phyloP scores from a whole-genome alignment of 2,329 filamentous ascomycete genomes.

The Aspergillus fischeri region DNA sequence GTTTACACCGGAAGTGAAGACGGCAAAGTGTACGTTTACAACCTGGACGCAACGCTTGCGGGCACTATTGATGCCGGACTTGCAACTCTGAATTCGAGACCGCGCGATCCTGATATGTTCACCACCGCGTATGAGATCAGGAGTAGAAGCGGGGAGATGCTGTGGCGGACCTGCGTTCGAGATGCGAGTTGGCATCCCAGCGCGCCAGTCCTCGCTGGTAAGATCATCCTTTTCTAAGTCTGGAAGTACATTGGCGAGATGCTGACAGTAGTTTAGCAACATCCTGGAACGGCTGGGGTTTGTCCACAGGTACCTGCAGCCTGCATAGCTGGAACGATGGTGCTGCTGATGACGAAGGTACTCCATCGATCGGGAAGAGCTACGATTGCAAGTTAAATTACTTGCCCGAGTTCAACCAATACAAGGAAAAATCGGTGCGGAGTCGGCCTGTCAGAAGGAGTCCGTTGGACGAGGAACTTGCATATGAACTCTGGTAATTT shows the following conservation, averaged over 20 bases:
- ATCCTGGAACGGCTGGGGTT: constrained; percentile 74
- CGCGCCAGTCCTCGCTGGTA: constrained; percentile 71
- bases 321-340: constrained; percentile 74
- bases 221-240: constrained; percentile 21
- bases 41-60: constrained; percentile 82
- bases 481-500: constrained; percentile 7
- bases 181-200: constrained; percentile 90
- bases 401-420: constrained; percentile 42
- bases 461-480: constrained; percentile 4
- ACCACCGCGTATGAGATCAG: constrained; percentile 55
- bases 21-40: constrained; percentile 87
- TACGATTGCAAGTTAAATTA: constrained; percentile 58
- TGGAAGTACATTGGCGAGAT: neutral
- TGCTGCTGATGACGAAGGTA: constrained; percentile 59
- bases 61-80: constrained; percentile 71
- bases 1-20: constrained; percentile 91
- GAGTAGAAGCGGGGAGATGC: constrained; percentile 47
- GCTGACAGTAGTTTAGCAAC: constrained; percentile 54
- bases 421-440: constrained; percentile 10
- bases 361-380: constrained; percentile 54
- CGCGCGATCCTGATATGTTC: constrained; percentile 49
- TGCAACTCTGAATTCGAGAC: constrained; percentile 62
- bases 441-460: constrained; percentile 4
- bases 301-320: constrained; percentile 69
- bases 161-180: constrained; percentile 74